Base-by-base conservation (phyloP, 768 basidiomycete species). In the Leccinum disarticulatum region DNA sequence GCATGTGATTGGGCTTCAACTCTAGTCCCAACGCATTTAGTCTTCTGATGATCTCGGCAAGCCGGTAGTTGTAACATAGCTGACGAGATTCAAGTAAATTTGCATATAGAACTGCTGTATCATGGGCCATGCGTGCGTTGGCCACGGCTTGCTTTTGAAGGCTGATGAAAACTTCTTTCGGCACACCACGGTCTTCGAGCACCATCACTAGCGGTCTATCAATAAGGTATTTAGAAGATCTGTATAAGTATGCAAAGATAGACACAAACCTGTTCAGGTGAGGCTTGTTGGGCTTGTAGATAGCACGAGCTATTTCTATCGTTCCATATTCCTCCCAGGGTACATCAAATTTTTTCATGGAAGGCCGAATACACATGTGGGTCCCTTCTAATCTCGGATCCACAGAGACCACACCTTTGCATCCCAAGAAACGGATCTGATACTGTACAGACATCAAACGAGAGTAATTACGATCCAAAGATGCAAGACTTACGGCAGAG, bases 381-480 rank as follows among this genome's bases (percentile, higher is more conserved):
- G 87, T 82, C 0, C 85, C 85, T 47, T 72, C 63, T 15, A 76
- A 64, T 51, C 75, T 74, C 52, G 81, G 74, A 65, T 94, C 91
- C 11, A 93, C 79, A 4, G 76, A 79, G 1, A 94, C 88, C 25
- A 94, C 83, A 0, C 93, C 93, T 71, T 95, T 95, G 73, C 80
- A 91, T 19, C 90, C 92, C 49, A 93, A 70, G 69, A 93, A 89
- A 50, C 93, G 85, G 52, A 93, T 92, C 75, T 90, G 90, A 69
- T 86, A 89, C 81, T 88, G 56, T 27, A n/a, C 35, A 59, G 49
- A 14, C 38, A 55, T 46, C 35, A 30, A 55, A 52, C 54, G 30
- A 38, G 17, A 27, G 22, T 14, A 27, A 22, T 33, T 35, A 7
- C 58, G 25, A 27, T 7, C 36, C 41, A 5, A 15, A 22, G 36